A percentile compares a stretch with the other conserved stretches of the same genome.
Evolutionary conservation across 2,329 filamentous ascomycete genomes (phyloP).

Genomic region (Lachnellula occidentalis): DNA sequence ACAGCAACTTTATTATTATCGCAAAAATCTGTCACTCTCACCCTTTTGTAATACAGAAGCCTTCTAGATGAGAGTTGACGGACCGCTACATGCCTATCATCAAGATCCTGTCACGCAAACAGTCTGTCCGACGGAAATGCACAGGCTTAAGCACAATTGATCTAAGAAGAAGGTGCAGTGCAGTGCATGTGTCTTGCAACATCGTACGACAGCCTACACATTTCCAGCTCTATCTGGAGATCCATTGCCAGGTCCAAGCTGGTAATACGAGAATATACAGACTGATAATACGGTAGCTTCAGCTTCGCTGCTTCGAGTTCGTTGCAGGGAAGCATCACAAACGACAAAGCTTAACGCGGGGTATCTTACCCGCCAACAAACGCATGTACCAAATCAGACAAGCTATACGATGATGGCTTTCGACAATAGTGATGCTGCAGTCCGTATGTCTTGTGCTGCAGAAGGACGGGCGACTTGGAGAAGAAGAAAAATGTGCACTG

Average conservation of each 20-base stretch:
- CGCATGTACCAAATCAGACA: not conserved
- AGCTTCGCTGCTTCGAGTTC: constrained; percentile 1
- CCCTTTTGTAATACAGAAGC: not conserved
- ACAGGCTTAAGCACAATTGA: not conserved
- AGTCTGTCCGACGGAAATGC: not conserved
- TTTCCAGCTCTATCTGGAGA: not conserved
- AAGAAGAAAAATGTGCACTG: not conserved
- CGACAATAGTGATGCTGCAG: not conserved
- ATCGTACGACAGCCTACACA: not conserved
- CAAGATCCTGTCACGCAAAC: not conserved
- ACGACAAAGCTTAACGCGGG: not conserved
- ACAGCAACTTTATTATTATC: too few species aligned
- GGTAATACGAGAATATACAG: not conserved
- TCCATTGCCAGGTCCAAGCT: not conserved
- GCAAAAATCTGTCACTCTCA: too few species aligned
- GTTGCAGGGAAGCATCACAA: constrained; percentile 9
- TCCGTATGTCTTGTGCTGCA: not conserved
- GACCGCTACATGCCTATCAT: not conserved
- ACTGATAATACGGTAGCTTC: too few species aligned
- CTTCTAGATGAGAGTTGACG: not conserved
- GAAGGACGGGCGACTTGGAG: not conserved
- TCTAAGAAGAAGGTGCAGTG: not conserved
- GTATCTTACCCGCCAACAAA: not conserved
- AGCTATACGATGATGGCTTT: not conserved
- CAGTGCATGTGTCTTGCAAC: not conserved